Conservation (phyloP, 495 filamentous ascomycete genomes). For the Sordaria brevicollis region DNA sequence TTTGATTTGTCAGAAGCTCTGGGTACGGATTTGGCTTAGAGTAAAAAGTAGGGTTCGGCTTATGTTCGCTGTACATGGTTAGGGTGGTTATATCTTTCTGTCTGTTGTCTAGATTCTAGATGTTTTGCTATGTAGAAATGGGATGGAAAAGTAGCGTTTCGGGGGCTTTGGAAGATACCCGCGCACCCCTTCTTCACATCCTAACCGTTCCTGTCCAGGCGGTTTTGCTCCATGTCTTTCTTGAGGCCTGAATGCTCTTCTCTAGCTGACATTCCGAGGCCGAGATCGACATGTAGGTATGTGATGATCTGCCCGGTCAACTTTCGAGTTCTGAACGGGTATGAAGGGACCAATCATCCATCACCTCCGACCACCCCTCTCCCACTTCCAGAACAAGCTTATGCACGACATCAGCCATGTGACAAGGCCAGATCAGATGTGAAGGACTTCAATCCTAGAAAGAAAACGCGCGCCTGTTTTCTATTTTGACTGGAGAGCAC, state of each 20-base stretch:
- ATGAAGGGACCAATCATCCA: neutral
- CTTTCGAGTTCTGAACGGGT: neutral
- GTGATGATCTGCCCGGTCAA: neutral
- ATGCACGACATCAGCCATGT: neutral
- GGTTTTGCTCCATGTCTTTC: too few relatives aligned
- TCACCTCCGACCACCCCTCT: neutral
- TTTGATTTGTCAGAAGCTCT: neutral
- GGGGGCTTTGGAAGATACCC: neutral
- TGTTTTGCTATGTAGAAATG: neutral
- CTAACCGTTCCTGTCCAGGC: neutral
- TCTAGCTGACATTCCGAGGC: too few relatives aligned
- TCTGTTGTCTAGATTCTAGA: neutral
- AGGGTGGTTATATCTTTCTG: neutral
- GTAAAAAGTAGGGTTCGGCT: neutral
- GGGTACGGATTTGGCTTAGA: neutral
- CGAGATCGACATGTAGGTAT: neutral
- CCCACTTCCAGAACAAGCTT: neutral
- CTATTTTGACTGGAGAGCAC: too few relatives aligned
- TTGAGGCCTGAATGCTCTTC: too few relatives aligned
- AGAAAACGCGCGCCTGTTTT: neutral
- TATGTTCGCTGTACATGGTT: neutral
- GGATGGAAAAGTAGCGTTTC: neutral
- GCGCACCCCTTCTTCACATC: neutral
- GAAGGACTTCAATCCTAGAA: neutral
- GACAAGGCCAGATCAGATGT: too few relatives aligned